Evolutionary conservation across 805 yeast genomes (phyloP), one percentile per base, ranked within the genome.

Genomic region (Candida verbasci): DNA sequence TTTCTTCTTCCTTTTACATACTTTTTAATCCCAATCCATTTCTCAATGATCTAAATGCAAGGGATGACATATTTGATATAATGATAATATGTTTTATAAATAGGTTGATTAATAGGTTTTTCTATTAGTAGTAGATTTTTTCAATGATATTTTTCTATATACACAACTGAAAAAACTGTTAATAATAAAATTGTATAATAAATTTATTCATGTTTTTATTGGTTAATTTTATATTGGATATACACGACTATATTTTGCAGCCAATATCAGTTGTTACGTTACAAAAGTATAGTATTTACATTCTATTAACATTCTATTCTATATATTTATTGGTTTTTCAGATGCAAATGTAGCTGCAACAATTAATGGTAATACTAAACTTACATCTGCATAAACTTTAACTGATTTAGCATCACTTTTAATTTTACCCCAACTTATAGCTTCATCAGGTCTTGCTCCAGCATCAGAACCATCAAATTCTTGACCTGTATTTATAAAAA

Each of bases 391-490:
- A 52, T 86, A 93, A 30, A 93, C 89, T 65, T 93, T 93, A 39
- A 88, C 95, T 42, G 82, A 76, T 52, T 76, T 78, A 21, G 98
- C 99, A 28, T 87, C 96, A 5, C 95, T 84, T 66, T 87, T 89
- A 63, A 93, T 93, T 62, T 93, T 93, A 46, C 99, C 99, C 99
- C 99, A 93, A 26, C 95, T 84, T 36, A 93, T 84, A 18, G 98
- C 98, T 66, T 93, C 99, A 59, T 93, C 98, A 1, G 97, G 97
- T 58, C 98, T 78, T 5, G 98, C 98, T 46, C 98, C 98, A 9
- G 98, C 97, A 61, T 93, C 98, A 17, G 96, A 86, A 31, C 98
- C 98, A 56, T 93, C 99, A 52, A 88, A 93, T 59, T 93, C 99
- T 65, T 93, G 97, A 31, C 96, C 98, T 11, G 99, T 93, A 63